These are phyloP conservation scores for Lagenaria siceraria DNA, from an alignment of 306 rosid genomes.

Conservation along the genomic window DNA sequence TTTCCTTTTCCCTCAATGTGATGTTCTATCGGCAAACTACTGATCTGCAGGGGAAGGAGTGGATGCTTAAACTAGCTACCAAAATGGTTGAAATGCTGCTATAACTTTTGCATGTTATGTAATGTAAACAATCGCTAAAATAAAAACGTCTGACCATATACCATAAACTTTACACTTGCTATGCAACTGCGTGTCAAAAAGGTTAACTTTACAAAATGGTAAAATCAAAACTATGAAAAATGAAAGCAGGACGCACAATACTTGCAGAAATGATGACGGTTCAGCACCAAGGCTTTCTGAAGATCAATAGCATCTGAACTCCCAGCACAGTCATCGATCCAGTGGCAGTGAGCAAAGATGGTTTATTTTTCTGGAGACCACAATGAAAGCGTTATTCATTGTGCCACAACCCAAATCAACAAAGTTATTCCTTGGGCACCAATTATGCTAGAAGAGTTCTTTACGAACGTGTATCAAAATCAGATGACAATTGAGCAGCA, in stretches of 20 bases:
- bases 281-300: not conserved
- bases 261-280: not conserved
- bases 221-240: not conserved
- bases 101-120: not conserved
- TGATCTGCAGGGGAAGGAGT: not conserved
- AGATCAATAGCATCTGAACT: not conserved
- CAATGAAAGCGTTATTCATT: not conserved
- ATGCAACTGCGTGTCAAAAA: not conserved
- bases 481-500: not conserved
- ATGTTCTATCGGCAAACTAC: not conserved
- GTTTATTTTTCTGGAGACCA: not conserved
- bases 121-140: not conserved
- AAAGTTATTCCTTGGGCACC: not conserved
- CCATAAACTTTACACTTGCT: not conserved
- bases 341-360: not conserved
- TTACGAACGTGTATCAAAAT: not conserved
- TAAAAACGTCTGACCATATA: not conserved
- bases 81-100: not conserved
- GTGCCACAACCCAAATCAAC: not conserved
- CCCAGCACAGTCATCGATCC: not conserved
- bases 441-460: not conserved
- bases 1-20: not conserved
- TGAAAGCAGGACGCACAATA: not conserved
- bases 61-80: not conserved
- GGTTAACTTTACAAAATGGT: not conserved